phyloP scores from a whole-genome alignment of 441 rosid genomes.

The Codiaeum variegatum region DNA sequence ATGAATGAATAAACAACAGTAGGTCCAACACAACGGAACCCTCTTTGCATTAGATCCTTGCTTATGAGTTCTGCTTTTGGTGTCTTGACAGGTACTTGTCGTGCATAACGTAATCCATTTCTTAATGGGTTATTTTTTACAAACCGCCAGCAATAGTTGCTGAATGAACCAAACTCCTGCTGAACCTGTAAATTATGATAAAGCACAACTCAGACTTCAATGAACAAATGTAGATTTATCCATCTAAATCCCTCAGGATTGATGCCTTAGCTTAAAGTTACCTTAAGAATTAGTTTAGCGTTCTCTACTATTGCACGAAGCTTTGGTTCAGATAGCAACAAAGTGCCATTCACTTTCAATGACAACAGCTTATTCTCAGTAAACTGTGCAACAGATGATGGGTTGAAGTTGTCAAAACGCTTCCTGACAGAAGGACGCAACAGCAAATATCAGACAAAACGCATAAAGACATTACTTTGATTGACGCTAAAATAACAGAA shows the following conservation, averaged over 20 bases:
- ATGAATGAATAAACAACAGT: constrained; percentile 77
- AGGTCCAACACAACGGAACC: constrained; percentile 87
- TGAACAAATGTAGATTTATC: background rate
- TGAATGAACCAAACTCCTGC: constrained; percentile 77
- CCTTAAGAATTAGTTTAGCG: constrained; percentile 70
- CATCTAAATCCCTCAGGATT: constrained; percentile 3
- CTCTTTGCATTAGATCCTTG: constrained; percentile 89
- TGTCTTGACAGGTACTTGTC: constrained; percentile 76
- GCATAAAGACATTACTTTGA: background rate
- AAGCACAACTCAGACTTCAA: background rate
- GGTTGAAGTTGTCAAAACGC: constrained; percentile 63
- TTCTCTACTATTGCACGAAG: constrained; percentile 72
- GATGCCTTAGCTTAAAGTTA: constrained; percentile 23
- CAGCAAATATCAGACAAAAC: constrained; percentile 13
- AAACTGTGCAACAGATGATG: constrained; percentile 52
- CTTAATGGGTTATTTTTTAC: constrained; percentile 53
- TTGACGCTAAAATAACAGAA: background rate
- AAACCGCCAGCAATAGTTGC: constrained; percentile 75
- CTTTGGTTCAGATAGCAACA: constrained; percentile 73
- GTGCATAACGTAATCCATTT: constrained; percentile 63
- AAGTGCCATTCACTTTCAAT: constrained; percentile 57
- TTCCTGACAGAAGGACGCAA: constrained; percentile 47
- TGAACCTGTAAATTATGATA: constrained; percentile 55
- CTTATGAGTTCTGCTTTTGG: constrained; percentile 83
- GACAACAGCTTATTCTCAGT: constrained; percentile 67